Percentiles rank a stretch among this genome's conserved stretches.
phyloP scores from a whole-genome alignment of 345 rosid genomes.

The Gossypium bickii region DNA sequence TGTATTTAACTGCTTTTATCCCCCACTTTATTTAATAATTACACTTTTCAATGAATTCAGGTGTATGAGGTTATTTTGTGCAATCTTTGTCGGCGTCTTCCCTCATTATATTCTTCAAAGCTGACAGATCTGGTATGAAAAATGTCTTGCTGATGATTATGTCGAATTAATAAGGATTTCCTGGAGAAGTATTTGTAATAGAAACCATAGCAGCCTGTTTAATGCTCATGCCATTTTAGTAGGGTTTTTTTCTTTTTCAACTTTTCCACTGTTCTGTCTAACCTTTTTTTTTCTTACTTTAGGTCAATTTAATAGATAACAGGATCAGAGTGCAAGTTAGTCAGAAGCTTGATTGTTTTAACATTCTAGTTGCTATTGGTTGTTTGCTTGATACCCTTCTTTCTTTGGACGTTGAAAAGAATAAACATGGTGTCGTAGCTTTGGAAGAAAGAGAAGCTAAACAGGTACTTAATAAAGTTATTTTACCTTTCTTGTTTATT shows the following conservation, averaged over 20 bases:
- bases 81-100: slow-evolving; percentile 54
- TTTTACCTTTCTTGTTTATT: slow-evolving; percentile 1
- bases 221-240: not conserved
- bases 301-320: slow-evolving; percentile 56
- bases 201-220: slow-evolving; percentile 9
- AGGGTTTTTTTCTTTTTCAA: not conserved
- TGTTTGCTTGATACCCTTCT: slow-evolving; percentile 43
- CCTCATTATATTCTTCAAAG: slow-evolving; percentile 47
- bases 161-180: slow-evolving; percentile 15
- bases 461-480: slow-evolving; percentile 39
- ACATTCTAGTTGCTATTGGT: slow-evolving; percentile 48
- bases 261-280: slow-evolving; percentile 11
- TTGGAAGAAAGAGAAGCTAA: slow-evolving; percentile 43
- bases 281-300: slow-evolving; percentile 10
- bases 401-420: slow-evolving; percentile 29
- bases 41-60: slow-evolving; percentile 33
- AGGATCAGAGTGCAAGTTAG: slow-evolving; percentile 45
- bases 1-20: slow-evolving; percentile 3
- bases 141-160: slow-evolving; percentile 9
- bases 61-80: slow-evolving; percentile 55
- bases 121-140: slow-evolving; percentile 57
- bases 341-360: slow-evolving; percentile 62
- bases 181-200: not conserved
- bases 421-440: slow-evolving; percentile 22
- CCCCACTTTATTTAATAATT: slow-evolving; percentile 7